Evolutionary conservation across 306 rosid species (phyloP).

Genomic region (Trichosanthes truncata): DNA sequence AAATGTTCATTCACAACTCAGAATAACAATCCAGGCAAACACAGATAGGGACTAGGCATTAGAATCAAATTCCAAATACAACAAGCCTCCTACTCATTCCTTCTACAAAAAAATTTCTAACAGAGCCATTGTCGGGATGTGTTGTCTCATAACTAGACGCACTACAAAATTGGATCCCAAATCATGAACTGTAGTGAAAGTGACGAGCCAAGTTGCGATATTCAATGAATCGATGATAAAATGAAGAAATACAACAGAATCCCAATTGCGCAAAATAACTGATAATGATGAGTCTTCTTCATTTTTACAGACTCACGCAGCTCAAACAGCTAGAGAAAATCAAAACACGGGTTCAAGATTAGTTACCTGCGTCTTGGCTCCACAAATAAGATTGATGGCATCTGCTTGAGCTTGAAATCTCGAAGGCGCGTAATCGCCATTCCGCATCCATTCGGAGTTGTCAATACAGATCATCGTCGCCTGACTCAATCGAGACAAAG

Average conservation of each 20-base stretch:
- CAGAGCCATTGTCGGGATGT: background rate
- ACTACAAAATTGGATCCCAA: background rate
- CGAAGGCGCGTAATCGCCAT: conserved; percentile 80
- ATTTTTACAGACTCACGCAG: background rate
- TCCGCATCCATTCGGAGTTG: conserved; percentile 97
- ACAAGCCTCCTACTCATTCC: background rate
- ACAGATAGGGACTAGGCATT: background rate
- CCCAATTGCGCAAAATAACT: background rate
- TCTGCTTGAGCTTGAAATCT: conserved; percentile 90
- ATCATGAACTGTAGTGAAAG: background rate
- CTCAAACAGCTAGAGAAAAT: conserved; percentile 6
- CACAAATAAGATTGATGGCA: conserved; percentile 85
- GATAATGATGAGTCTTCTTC: background rate
- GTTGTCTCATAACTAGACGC: background rate
- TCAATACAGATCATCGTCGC: conserved; percentile 97
- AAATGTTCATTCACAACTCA: background rate
- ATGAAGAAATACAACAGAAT: background rate
- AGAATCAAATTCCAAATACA: background rate
- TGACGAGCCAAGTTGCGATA: background rate
- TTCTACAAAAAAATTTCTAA: background rate
- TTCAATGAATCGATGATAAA: background rate
- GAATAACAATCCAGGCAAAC: background rate
- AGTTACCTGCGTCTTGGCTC: conserved; percentile 92
- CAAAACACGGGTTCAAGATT: background rate
- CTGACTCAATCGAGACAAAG: conserved; percentile 18